Evolutionary conservation across 2,329 filamentous ascomycete species (phyloP).

Genomic region (Phaeosphaeriaceae sp.): DNA sequence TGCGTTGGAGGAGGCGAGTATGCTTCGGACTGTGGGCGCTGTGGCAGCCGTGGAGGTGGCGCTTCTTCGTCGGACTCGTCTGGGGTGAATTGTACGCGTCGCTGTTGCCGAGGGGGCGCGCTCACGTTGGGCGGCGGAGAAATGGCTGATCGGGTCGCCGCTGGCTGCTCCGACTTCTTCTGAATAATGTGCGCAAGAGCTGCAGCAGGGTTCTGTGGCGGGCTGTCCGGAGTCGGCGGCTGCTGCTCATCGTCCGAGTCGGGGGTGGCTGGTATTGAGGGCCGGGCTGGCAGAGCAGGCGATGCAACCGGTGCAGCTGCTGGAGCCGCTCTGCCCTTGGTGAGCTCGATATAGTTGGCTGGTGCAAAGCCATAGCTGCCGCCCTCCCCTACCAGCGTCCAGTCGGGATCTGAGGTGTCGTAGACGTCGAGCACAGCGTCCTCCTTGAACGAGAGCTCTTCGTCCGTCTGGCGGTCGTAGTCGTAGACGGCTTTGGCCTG

Average conservation of each 20-base stretch:
- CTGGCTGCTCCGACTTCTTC: slow-evolving; percentile 54
- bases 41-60: slow-evolving; percentile 67
- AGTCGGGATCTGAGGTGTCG: slow-evolving; percentile 91
- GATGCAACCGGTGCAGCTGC: slow-evolving; percentile 50
- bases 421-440: slow-evolving; percentile 84
- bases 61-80: slow-evolving; percentile 74
- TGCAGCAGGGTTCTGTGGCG: slow-evolving; percentile 63
- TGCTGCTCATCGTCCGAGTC: slow-evolving; percentile 54
- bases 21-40: slow-evolving; percentile 66
- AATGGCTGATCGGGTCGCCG: slow-evolving; percentile 36
- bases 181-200: slow-evolving; percentile 63
- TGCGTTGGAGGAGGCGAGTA: slow-evolving; percentile 58
- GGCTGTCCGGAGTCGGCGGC: slow-evolving; percentile 55
- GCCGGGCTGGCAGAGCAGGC: slow-evolving; percentile 51
- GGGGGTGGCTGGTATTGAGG: slow-evolving; percentile 48
- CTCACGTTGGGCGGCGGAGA: slow-evolving; percentile 62
- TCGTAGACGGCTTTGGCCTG: slow-evolving; percentile 95
- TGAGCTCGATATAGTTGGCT: slow-evolving; percentile 90
- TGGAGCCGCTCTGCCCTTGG: slow-evolving; percentile 54
- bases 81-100: slow-evolving; percentile 66
- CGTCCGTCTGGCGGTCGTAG: slow-evolving; percentile 95
- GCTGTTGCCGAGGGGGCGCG: slow-evolving; percentile 48
- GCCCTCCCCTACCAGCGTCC: slow-evolving; percentile 88
- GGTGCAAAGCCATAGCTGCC: slow-evolving; percentile 93
- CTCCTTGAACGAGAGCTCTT: slow-evolving; percentile 95